Conservation (phyloP, 352 stramenopile genomes). For the Pythium periplocum region DNA sequence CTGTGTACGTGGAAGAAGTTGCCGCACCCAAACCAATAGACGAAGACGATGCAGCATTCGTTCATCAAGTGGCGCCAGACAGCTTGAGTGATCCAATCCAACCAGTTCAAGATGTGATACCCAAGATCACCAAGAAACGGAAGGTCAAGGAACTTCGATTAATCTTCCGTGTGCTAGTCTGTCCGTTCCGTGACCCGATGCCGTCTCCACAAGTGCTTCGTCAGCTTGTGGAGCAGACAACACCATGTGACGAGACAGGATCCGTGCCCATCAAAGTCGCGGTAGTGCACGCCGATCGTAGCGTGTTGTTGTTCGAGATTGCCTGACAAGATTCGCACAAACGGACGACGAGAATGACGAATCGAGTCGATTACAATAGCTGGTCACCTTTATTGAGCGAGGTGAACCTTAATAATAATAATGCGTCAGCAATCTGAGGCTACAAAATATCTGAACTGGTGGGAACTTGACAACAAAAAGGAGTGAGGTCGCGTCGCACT, state of each 20-base stretch:
- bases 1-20: constrained; percentile 9
- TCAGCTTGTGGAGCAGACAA: constrained; percentile 2
- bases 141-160: constrained; percentile 41
- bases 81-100: too few species aligned
- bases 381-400: neutral
- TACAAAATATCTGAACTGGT: constrained; percentile 16
- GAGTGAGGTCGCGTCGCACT: neutral
- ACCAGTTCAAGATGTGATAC: neutral
- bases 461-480: constrained; percentile 11
- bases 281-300: constrained; percentile 46
- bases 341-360: constrained; percentile 7
- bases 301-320: constrained; percentile 63
- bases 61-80: too few species aligned
- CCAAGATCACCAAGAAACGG: constrained; percentile 22
- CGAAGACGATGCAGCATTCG: neutral
- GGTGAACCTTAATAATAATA: constrained; percentile 31
- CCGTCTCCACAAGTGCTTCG: constrained; percentile 22
- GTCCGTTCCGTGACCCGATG: constrained; percentile 32
- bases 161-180: constrained; percentile 54
- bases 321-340: constrained; percentile 1
- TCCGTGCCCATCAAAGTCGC: constrained; percentile 53
- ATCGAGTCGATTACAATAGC: constrained; percentile 7
- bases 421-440: constrained; percentile 19
- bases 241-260: neutral
- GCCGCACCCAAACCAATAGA: neutral